Conservation (phyloP, 1,139 yeast species). For the Sporopachydermia cereana region DNA sequence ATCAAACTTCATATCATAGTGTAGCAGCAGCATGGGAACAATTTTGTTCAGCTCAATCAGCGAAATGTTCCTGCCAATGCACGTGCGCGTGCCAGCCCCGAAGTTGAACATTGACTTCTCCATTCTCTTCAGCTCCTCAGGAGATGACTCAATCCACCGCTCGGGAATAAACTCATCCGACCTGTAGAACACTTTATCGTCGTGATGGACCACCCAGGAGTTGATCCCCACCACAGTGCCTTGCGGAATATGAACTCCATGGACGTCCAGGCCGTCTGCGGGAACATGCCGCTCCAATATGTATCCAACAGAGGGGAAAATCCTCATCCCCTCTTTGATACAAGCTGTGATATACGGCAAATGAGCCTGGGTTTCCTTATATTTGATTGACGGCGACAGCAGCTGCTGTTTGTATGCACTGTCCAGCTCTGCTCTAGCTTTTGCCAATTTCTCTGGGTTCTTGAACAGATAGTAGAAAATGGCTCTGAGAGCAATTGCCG, state of each 20-base stretch:
- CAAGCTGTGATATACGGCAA: conserved; percentile 12
- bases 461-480: conserved; percentile 10
- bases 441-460: conserved; percentile 10
- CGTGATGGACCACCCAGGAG: conserved; percentile 14
- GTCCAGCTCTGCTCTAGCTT: conserved; percentile 11
- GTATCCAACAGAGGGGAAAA: conserved; percentile 13
- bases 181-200: conserved; percentile 12
- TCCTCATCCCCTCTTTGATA: conserved; percentile 13
- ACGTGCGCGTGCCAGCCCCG: conserved; percentile 13
- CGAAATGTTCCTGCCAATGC: conserved; percentile 13
- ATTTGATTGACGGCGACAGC: conserved; percentile 10
- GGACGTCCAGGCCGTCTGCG: conserved; percentile 10
- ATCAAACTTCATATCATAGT: conserved; percentile 9
- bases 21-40: conserved; percentile 10
- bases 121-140: conserved; percentile 11
- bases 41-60: conserved; percentile 12
- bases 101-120: conserved; percentile 11
- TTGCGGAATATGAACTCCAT: conserved; percentile 10
- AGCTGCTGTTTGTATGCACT: conserved; percentile 11
- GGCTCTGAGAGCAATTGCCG: conserved; percentile 12
- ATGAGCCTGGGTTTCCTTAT: conserved; percentile 11
- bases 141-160: conserved; percentile 11
- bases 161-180: conserved; percentile 13
- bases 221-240: conserved; percentile 13
- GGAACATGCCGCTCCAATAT: conserved; percentile 13